phyloP scores from a whole-genome alignment of 805 yeast species.

The Teunomyces atbi region DNA sequence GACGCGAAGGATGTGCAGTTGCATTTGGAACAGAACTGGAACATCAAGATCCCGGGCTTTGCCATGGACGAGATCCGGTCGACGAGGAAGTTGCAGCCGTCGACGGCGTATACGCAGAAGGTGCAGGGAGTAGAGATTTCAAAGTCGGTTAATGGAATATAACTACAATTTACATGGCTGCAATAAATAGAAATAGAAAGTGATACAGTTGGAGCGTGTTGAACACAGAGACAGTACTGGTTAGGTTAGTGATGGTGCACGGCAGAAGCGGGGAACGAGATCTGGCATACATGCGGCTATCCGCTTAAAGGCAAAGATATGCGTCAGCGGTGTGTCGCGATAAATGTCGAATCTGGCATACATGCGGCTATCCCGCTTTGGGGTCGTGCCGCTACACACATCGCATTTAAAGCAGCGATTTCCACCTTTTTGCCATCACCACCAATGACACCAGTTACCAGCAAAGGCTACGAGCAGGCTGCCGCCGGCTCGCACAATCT shows the following conservation, averaged over 20 bases:
- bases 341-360: no score
- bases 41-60: constrained; percentile 90
- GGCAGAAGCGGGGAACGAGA: no score
- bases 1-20: constrained; percentile 89
- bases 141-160: constrained; percentile 53
- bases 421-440: no score
- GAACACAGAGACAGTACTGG: no score
- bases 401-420: no score
- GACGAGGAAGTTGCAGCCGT: constrained; percentile 70
- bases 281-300: no score
- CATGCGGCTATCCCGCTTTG: no score
- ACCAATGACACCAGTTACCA: constrained; percentile 9
- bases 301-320: no score
- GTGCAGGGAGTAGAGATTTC: constrained; percentile 66
- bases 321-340: no score
- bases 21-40: constrained; percentile 92
- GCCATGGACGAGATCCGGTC: constrained; percentile 86
- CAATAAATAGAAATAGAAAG: not conserved
- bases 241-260: not conserved
- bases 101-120: constrained; percentile 61
- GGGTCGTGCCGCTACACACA: not conserved
- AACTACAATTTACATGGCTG: no score
- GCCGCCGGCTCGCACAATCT: constrained; percentile 59
- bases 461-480: constrained; percentile 39
- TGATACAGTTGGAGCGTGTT: not conserved